Base-by-base conservation (phyloP, 164 flowering plant species). In the Chimonanthus praecox region DNA sequence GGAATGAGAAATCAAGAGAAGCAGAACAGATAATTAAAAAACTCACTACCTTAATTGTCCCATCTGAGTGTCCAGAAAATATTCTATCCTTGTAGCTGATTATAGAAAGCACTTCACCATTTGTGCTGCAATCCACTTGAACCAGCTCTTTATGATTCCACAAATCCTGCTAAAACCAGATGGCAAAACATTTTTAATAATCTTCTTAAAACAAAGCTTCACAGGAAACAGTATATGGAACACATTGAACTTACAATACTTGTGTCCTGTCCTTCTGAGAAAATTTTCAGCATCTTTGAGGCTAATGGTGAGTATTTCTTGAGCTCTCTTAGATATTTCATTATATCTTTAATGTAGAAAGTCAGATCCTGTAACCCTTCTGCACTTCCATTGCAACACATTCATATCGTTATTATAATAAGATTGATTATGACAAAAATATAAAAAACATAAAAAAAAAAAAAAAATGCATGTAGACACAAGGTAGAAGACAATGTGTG, bases 41-140 rank as follows among this genome's bases (percentile, higher is more conserved):
- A 47, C 48, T 61, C 15, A 51, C 63, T 48, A 91, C 97, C 89
- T 90, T 92, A 62, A 92, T 84, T 44, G 88, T 85, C 73, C 97
- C 97, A 82, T 92, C 94, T 69, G 93, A 82, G 80, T 90, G 97
- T 62, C 97, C 94, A 50, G 94, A 89, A 78, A 87, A 88, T 67
- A 89, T 86, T 72, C 78, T 85, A 64, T 83, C 90, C 62, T 81
- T 86, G 88, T 78, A 88, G 83, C 88, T 87, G 71, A 77, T 78
- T 4, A 90, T 77, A 8, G 91, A 80, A 4, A 86, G 72, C 50
- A 92, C 93, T 81, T 86, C 91, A 51, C 93, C 97, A 72, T 88
- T 89, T 48, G 71, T 65, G 61, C 88, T 83, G 87, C 89, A 88
- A 77, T 90, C 92, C 67, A 80, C 85, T 76, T 90, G 90, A 76